A percentile compares a stretch with the other conserved stretches of the same genome.
These are phyloP conservation scores for Penicillium sp. DNA, from an alignment of 2,329 filamentous ascomycete genomes.

Conservation along the genomic window DNA sequence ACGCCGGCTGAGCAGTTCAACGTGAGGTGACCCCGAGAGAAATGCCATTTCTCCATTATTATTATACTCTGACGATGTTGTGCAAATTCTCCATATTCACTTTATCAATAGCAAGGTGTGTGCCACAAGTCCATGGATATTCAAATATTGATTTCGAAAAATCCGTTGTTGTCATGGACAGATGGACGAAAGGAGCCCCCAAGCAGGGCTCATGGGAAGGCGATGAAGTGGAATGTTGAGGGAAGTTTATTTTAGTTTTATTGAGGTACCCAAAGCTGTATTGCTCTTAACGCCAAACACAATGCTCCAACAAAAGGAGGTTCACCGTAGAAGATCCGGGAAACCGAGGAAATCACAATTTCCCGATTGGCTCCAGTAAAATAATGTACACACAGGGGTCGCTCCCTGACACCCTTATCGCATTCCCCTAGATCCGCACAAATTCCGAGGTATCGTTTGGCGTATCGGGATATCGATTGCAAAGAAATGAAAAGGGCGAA, in stretches of 20 bases:
- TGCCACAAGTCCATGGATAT: background rate
- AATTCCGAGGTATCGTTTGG: background rate
- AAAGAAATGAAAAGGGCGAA: background rate
- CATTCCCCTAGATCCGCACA: constrained; percentile 5
- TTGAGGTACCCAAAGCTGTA: constrained; percentile 22
- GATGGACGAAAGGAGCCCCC: background rate
- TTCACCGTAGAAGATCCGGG: constrained; percentile 14
- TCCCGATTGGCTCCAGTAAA: constrained; percentile 16
- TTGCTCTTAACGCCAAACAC: constrained; percentile 28
- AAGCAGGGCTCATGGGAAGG: background rate
- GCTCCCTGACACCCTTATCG: constrained; percentile 1
- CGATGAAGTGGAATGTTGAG: background rate
- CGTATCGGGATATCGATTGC: background rate
- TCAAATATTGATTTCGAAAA: background rate
- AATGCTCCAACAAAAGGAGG: constrained; percentile 27
- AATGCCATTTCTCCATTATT: background rate
- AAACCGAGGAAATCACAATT: background rate
- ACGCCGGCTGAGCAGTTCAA: constrained; percentile 5
- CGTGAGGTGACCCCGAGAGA: too few species aligned
- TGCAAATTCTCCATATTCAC: background rate
- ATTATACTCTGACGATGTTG: background rate
- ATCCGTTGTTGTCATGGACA: background rate
- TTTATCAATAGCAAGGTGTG: background rate
- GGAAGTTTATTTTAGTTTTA: constrained; percentile 24
- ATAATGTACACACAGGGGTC: constrained; percentile 28